These are phyloP conservation scores for Carex parvula DNA, from an alignment of 176 grass and related monocot genomes.

Conservation along the genomic window DNA sequence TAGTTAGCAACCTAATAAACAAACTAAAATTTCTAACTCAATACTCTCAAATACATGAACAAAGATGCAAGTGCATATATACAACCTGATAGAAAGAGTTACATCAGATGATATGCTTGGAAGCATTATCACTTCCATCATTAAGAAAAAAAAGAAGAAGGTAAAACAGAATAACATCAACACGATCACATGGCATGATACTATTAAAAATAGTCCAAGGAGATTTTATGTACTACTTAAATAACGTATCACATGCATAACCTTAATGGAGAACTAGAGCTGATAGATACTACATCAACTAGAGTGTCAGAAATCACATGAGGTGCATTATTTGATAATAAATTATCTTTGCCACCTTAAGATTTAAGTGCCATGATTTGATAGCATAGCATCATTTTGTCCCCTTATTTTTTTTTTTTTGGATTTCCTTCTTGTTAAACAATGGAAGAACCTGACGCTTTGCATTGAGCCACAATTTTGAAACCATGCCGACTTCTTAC, in stretches of 20 bases:
- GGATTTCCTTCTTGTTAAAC: background rate
- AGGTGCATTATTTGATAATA: slow-evolving; percentile 22
- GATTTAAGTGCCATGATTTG: slow-evolving; percentile 29
- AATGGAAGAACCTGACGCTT: background rate
- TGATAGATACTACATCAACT: slow-evolving; percentile 21
- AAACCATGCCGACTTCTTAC: background rate
- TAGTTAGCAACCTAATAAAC: background rate
- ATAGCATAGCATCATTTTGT: slow-evolving; percentile 17
- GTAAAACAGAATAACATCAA: background rate
- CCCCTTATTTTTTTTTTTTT: background rate
- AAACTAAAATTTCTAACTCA: background rate
- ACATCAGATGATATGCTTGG: background rate
- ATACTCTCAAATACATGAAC: background rate
- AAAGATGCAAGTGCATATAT: slow-evolving; percentile 11
- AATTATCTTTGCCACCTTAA: slow-evolving; percentile 17
- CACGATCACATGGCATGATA: slow-evolving; percentile 24
- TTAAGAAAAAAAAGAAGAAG: background rate
- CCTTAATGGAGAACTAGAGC: background rate
- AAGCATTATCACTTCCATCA: background rate
- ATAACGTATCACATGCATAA: slow-evolving; percentile 33
- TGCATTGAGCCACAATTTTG: slow-evolving; percentile 12
- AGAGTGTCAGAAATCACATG: slow-evolving; percentile 31
- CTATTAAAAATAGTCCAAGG: slow-evolving; percentile 14
- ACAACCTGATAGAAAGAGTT: slow-evolving; percentile 1
- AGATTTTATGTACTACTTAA: slow-evolving; percentile 26